phyloP scores from a whole-genome alignment of 2,329 filamentous ascomycete genomes.

The Pseudogymnoascus sp. region DNA sequence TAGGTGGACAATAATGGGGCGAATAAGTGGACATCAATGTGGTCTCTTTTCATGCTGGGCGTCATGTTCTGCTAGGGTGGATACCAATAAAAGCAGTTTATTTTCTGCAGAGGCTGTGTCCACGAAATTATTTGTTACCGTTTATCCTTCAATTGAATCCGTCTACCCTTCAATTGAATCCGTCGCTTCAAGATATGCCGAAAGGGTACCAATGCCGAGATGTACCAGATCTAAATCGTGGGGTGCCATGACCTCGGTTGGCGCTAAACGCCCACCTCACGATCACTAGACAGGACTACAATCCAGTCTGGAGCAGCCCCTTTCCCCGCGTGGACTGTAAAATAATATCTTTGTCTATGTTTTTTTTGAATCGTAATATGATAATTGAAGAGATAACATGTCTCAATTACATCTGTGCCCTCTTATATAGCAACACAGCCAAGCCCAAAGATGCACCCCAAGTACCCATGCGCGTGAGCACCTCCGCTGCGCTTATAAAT shows the following conservation, averaged over 20 bases:
- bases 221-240: not conserved
- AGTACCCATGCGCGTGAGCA: constrained; percentile 17
- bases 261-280: not conserved
- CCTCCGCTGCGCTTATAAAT: constrained; percentile 20
- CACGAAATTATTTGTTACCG: not conserved
- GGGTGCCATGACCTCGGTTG: not conserved
- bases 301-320: not conserved
- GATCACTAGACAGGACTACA: not conserved
- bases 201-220: too few relatives aligned
- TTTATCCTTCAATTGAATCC: not conserved
- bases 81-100: not conserved
- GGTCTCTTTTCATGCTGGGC: not conserved
- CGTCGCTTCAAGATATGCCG: not conserved
- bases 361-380: not conserved
- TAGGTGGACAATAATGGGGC: not conserved
- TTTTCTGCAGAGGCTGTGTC: not conserved
- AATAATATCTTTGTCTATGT: not conserved
- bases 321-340: not conserved
- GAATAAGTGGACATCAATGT: not conserved
- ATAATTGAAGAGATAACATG: not conserved
- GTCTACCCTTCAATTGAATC: not conserved
- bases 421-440: constrained; percentile 17
- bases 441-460: constrained; percentile 20
- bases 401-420: constrained; percentile 14
- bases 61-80: not conserved